Conservation (phyloP, 2,329 filamentous ascomycete genomes). For the Tympanopsis confertula region DNA sequence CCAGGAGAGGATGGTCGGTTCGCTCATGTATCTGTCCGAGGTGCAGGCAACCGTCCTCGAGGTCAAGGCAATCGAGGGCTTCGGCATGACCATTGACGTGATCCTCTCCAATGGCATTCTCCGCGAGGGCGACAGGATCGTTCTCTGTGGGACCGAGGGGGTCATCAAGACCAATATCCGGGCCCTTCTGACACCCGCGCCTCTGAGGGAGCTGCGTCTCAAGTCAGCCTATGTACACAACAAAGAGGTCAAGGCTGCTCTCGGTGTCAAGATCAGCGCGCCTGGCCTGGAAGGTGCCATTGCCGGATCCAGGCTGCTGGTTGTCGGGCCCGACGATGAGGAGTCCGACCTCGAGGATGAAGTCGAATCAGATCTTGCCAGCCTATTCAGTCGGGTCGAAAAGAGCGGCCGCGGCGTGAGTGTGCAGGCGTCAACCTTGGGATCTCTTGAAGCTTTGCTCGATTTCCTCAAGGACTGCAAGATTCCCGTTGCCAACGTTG, state of each 20-base stretch:
- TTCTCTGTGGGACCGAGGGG: constrained; percentile 92
- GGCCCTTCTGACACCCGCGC: constrained; percentile 83
- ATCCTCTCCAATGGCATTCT: constrained; percentile 92
- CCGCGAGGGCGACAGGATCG: constrained; percentile 84
- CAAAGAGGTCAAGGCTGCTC: constrained; percentile 94
- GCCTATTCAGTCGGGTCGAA: constrained; percentile 80
- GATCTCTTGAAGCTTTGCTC: constrained; percentile 87
- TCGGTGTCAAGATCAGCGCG: constrained; percentile 97
- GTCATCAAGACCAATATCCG: constrained; percentile 91
- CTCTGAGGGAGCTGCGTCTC: constrained; percentile 84
- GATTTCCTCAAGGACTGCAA: constrained; percentile 94
- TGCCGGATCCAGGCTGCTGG: constrained; percentile 84
- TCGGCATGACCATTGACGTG: constrained; percentile 97
- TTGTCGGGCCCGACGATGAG: constrained; percentile 88
- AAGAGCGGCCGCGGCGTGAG: constrained; percentile 92
- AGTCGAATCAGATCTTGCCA: constrained; percentile 87
- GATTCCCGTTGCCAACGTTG: constrained; percentile 94
- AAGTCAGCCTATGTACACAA: constrained; percentile 97
- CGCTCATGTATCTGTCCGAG: constrained; percentile 96
- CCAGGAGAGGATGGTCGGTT: constrained; percentile 93
- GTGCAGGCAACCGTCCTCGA: constrained; percentile 96
- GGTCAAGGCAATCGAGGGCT: constrained; percentile 97
- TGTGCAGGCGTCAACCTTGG: constrained; percentile 92
- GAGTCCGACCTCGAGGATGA: constrained; percentile 95
- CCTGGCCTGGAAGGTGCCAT: constrained; percentile 93